Conservation (phyloP, 352 stramenopile species). For the Phytophthora sp. region DNA sequence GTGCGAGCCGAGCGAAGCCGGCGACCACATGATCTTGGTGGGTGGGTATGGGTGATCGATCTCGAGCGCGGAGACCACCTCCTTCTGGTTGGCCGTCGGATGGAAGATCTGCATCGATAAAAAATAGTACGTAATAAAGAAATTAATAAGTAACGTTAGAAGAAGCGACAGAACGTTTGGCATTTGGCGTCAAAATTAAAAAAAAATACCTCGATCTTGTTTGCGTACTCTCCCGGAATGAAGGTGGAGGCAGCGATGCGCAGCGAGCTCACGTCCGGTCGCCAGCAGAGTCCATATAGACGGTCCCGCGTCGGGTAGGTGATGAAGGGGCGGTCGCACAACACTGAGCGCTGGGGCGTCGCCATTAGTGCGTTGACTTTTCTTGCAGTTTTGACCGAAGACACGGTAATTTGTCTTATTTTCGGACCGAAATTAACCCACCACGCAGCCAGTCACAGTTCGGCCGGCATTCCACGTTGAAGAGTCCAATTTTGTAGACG, state of each 20-base stretch:
- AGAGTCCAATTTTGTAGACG: constrained; percentile 9
- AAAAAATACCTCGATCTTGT: constrained; percentile 89
- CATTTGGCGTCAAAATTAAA: constrained; percentile 3
- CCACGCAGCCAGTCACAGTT: constrained; percentile 18
- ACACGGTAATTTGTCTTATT: neutral
- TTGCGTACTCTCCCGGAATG: constrained; percentile 85
- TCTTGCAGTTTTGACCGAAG: constrained; percentile 13
- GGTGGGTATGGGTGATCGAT: constrained; percentile 88
- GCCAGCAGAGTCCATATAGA: constrained; percentile 83
- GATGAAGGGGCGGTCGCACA: constrained; percentile 66
- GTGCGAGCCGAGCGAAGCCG: constrained; percentile 49
- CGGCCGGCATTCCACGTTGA: neutral
- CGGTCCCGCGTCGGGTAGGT: constrained; percentile 69
- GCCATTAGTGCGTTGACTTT: constrained; percentile 12
- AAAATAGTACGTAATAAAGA: neutral
- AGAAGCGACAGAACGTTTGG: neutral
- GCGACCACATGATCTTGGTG: constrained; percentile 90
- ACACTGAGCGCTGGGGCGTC: constrained; percentile 31
- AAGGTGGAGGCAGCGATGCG: constrained; percentile 79
- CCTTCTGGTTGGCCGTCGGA: constrained; percentile 54
- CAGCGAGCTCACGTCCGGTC: constrained; percentile 60
- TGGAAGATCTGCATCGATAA: constrained; percentile 75
- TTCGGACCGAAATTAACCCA: constrained; percentile 1
- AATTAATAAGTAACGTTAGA: constrained; percentile 8
- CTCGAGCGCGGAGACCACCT: constrained; percentile 66